Percentiles rank a stretch among this genome's conserved stretches.
These are phyloP conservation scores for Paramecium sexaurelia DNA, from an alignment of 73 alveolate species.

Conservation along the genomic window DNA sequence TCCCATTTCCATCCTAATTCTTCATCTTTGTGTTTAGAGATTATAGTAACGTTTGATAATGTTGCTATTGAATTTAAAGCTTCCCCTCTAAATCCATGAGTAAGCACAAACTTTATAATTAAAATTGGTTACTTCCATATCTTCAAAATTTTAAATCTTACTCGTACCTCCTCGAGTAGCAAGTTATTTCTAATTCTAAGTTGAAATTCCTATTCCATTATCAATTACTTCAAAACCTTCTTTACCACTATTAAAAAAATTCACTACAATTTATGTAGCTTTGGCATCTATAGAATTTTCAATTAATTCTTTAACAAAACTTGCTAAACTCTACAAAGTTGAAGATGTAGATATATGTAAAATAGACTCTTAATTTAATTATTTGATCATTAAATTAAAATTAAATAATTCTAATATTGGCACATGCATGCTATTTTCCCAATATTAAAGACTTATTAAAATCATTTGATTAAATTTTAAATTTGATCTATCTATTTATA, in stretches of 20 bases:
- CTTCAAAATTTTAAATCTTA: conserved; percentile 85
- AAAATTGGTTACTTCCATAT: conserved; percentile 60
- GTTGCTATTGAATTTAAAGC: conserved; percentile 93
- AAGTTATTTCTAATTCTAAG: conserved; percentile 78
- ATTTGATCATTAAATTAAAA: conserved; percentile 12
- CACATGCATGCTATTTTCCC: no score
- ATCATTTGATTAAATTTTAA: no score
- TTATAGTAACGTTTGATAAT: conserved; percentile 82
- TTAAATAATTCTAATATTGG: not conserved
- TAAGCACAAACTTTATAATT: conserved; percentile 65
- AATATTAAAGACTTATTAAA: no score
- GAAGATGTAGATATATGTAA: not conserved
- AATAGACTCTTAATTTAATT: conserved; percentile 25
- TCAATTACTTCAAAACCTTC: conserved; percentile 85
- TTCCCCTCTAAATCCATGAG: conserved; percentile 97
- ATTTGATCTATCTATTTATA: no score
- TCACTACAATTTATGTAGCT: conserved; percentile 70
- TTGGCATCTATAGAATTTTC: conserved; percentile 86
- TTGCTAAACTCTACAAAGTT: not conserved
- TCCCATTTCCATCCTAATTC: conserved; percentile 72
- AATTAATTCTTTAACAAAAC: conserved; percentile 77
- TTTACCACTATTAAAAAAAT: conserved; percentile 73
- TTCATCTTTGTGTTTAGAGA: conserved; percentile 81
- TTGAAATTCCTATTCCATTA: conserved; percentile 95
- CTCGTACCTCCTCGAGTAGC: conserved; percentile 93